Evolutionary conservation across 2,329 filamentous ascomycete genomes (phyloP).

Genomic region (Colletotrichum neosansevieriae): DNA sequence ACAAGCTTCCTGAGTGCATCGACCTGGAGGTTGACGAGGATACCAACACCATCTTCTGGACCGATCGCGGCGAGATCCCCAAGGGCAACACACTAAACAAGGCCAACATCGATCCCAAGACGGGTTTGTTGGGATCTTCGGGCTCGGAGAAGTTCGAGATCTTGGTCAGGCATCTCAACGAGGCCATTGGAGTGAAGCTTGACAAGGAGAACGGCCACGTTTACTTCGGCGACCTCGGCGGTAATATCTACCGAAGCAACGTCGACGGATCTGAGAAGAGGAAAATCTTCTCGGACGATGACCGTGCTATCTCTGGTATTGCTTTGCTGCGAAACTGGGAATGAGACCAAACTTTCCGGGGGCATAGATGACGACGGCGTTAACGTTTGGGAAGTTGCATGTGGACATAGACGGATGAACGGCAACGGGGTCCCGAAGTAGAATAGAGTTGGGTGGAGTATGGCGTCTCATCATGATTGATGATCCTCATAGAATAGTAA

Average conservation of each 20-base stretch:
- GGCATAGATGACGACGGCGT: not conserved
- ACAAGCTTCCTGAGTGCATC: slow-evolving; percentile 65
- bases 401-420: not conserved
- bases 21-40: slow-evolving; percentile 67
- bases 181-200: slow-evolving; percentile 60
- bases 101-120: slow-evolving; percentile 40
- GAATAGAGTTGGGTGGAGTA: not conserved
- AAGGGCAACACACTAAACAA: slow-evolving; percentile 66
- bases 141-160: slow-evolving; percentile 43
- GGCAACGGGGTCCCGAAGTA: not conserved
- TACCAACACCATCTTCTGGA: slow-evolving; percentile 66
- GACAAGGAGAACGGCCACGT: slow-evolving; percentile 51
- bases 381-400: not conserved
- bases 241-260: slow-evolving; percentile 51
- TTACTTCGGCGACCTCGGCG: slow-evolving; percentile 56
- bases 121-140: slow-evolving; percentile 6
- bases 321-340: slow-evolving; percentile 1
- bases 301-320: slow-evolving; percentile 29
- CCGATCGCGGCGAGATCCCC: slow-evolving; percentile 69
- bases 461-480: not conserved
- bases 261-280: slow-evolving; percentile 48
- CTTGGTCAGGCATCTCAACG: slow-evolving; percentile 54
- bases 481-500: not conserved
- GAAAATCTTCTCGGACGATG: slow-evolving; percentile 42
- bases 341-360: accelerated